A percentile compares a stretch with the other conserved stretches of the same genome.
phyloP scores from a whole-genome alignment of 306 rosid species.

The Lupinus albus region DNA sequence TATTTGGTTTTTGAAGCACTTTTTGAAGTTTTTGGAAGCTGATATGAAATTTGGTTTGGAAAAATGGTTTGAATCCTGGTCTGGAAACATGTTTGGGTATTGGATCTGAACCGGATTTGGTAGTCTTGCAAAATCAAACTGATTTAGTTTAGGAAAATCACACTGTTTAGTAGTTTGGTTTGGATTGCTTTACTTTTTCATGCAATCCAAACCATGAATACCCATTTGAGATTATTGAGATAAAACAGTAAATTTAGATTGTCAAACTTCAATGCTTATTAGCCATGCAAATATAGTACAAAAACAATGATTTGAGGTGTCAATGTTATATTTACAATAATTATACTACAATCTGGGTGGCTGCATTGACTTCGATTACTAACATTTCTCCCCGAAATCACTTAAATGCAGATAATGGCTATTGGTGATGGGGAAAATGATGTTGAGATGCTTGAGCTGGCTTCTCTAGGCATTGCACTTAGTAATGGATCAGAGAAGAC shows the following conservation, averaged over 20 bases:
- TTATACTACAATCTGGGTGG: neutral
- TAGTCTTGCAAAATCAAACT: too few species aligned
- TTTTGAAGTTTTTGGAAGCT: too few species aligned
- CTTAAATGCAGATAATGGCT: conserved; percentile 75
- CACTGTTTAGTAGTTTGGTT: too few species aligned
- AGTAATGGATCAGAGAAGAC: conserved; percentile 82
- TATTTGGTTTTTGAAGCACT: too few species aligned
- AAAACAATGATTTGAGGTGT: neutral
- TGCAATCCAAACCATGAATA: too few species aligned
- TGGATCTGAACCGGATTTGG: too few species aligned
- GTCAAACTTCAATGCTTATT: neutral
- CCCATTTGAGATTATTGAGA: neutral
- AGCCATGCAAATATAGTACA: neutral
- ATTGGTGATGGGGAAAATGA: conserved; percentile 98
- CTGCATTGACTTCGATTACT: neutral
- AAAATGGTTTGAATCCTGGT: too few species aligned
- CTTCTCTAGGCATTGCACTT: conserved; percentile 83
- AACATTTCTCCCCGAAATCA: conserved; percentile 13
- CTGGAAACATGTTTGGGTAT: too few species aligned
- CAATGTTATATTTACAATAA: neutral
- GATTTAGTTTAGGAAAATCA: too few species aligned
- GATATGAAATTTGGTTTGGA: too few species aligned
- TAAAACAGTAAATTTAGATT: neutral
- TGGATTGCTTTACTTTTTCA: too few species aligned
- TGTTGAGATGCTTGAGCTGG: conserved; percentile 87